These are phyloP conservation scores for Bjerkandera adusta DNA, from an alignment of 1,284 basidiomycete genomes.

Conservation along the genomic window DNA sequence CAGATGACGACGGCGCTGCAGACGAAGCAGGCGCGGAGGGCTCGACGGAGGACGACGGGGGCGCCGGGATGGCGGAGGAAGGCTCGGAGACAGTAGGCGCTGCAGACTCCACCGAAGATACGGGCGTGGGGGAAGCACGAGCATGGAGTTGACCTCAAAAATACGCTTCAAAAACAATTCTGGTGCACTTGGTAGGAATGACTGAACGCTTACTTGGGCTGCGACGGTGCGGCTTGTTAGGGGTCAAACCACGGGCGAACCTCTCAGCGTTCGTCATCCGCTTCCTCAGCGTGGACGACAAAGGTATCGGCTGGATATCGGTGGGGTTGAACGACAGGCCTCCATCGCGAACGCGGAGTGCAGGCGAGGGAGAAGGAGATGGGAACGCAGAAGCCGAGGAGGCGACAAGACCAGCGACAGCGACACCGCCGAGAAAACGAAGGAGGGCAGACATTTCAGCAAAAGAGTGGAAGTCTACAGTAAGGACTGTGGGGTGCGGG, in stretches of 20 bases:
- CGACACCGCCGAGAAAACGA: neutral
- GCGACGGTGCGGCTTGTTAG: slow-evolving; percentile 20
- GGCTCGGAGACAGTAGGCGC: slow-evolving; percentile 4
- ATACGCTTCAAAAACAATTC: neutral
- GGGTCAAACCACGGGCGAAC: slow-evolving; percentile 24
- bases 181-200: neutral
- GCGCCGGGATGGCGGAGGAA: neutral
- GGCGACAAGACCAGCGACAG: too few species aligned
- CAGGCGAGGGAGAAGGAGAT: neutral
- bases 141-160: slow-evolving; percentile 1
- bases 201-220: slow-evolving; percentile 4
- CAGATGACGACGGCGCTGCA: neutral
- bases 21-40: slow-evolving; percentile 2
- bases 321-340: slow-evolving; percentile 1
- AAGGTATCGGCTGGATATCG: neutral
- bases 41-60: neutral
- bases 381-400: too few species aligned
- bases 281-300: neutral
- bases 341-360: neutral
- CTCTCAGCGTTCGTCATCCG: slow-evolving; percentile 23
- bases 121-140: slow-evolving; percentile 5
- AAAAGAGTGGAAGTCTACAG: neutral
- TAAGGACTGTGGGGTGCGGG: neutral
- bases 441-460: neutral
- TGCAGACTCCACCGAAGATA: neutral